Percentiles rank a stretch among this genome's conserved stretches.
These are phyloP conservation scores for Phylloporus sp. DNA, from an alignment of 768 basidiomycete species.

Conservation along the genomic window DNA sequence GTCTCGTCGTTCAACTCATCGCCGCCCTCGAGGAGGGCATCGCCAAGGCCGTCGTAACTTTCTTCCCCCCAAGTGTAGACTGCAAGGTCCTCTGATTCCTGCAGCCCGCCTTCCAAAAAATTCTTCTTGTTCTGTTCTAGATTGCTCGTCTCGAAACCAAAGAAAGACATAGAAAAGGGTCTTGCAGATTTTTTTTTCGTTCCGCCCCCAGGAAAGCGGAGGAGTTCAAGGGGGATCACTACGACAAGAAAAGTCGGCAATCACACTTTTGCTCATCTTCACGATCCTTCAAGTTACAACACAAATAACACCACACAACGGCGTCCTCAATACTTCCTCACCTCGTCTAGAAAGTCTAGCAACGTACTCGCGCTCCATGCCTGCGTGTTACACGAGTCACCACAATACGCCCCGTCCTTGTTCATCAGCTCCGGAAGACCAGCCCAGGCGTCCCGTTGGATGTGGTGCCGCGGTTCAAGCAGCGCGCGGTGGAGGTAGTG, in stretches of 20 bases:
- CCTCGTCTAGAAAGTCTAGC: conserved; percentile 81
- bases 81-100: conserved; percentile 75
- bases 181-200: conserved; percentile 13
- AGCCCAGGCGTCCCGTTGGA: conserved; percentile 81
- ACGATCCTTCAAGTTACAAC: conserved; percentile 3
- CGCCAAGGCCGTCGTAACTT: conserved; percentile 84
- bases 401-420: conserved; percentile 73
- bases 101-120: conserved; percentile 43
- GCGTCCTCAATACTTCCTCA: conserved; percentile 32
- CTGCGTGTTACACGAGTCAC: conserved; percentile 88
- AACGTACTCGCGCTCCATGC: conserved; percentile 95
- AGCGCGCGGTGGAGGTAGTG: conserved; percentile 77
- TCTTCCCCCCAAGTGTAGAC: conserved; percentile 93
- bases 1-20: conserved; percentile 98
- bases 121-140: conserved; percentile 61
- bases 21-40: conserved; percentile 79
- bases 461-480: conserved; percentile 64
- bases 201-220: conserved; percentile 15
- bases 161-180: conserved; percentile 64
- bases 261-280: conserved; percentile 12
- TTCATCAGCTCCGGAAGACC: conserved; percentile 94
- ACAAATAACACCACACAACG: conserved; percentile 30
- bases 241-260: conserved; percentile 14
- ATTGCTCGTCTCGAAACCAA: conserved; percentile 62
- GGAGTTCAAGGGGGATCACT: conserved; percentile 6